A percentile compares a stretch with the other conserved stretches of the same genome.
phyloP scores from a whole-genome alignment of 2,329 filamentous ascomycete genomes.

The Didymella exigua region DNA sequence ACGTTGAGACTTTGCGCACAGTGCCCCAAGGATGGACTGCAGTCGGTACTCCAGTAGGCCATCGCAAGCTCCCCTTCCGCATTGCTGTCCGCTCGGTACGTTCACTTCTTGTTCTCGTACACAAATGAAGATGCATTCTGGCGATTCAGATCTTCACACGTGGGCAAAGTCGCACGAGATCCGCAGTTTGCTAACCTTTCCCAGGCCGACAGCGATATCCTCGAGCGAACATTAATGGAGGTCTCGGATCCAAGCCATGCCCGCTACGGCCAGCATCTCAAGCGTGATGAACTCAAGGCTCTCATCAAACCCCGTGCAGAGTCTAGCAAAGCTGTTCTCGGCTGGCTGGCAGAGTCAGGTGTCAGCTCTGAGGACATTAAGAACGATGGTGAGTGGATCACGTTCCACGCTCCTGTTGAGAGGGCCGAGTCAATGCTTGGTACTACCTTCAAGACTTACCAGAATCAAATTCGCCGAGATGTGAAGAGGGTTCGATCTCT shows the following conservation, averaged over 20 bases:
- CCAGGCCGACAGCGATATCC: conserved; percentile 56
- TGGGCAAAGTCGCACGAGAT: conserved; percentile 2
- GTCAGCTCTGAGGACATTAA: conserved; percentile 55
- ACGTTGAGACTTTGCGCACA: conserved; percentile 39
- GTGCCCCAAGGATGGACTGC: conserved; percentile 47
- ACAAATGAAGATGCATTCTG: neutral
- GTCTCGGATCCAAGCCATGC: conserved; percentile 65
- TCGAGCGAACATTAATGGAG: conserved; percentile 65
- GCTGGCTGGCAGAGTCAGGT: conserved; percentile 62
- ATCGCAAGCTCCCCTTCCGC: conserved; percentile 46
- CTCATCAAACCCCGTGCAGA: conserved; percentile 59
- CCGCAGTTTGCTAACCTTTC: conserved; percentile 22
- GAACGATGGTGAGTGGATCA: conserved; percentile 65
- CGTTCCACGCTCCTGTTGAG: conserved; percentile 59
- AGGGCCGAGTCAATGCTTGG: conserved; percentile 63
- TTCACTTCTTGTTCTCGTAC: neutral
- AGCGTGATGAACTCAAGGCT: conserved; percentile 62
- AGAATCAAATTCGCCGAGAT: conserved; percentile 51
- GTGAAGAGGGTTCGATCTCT: conserved; percentile 59
- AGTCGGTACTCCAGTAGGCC: conserved; percentile 39
- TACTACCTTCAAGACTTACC: conserved; percentile 64
- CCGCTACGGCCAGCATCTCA: conserved; percentile 67
- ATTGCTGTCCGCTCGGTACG: conserved; percentile 48
- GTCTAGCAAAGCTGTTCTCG: conserved; percentile 56
- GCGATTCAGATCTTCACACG: neutral